Base-by-base conservation (phyloP, 2,329 filamentous ascomycete species). In the Phoma sp. region DNA sequence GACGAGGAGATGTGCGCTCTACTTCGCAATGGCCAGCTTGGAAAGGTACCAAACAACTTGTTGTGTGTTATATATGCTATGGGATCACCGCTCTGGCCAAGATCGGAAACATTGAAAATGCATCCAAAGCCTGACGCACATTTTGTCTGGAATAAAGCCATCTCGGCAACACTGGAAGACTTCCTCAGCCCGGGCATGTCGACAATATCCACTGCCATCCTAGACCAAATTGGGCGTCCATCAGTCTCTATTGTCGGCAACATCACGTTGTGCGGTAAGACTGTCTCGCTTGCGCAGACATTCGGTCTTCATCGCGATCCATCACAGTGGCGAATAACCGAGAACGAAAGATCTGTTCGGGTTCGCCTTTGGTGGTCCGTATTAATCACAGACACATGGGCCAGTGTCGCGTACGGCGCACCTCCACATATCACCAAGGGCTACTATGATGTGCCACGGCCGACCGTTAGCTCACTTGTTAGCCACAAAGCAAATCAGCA, bases 301-400 rank as follows among this genome's bases (percentile, higher is more conserved):
- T 79, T 84, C 51, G 83, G 83, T 0, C 70, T 85, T 33, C 84
- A 85, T 57, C 77, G 83, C 25, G 81, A 85, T 60, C 81, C 82
- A 12, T 79, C 77, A 4, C 76, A 77, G 51, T 85, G 82, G 82
- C 81, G 80, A 40, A 75, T 83, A 1, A 78, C 79, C 1, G 75
- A 75, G 1, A 72, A 75, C 31, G 83, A 85, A 58, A 84, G 83
- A 60, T 75, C 78, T 8, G 70, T 82, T 15, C 76, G 83, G 6
- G 80, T 82, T 27, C 79, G 81, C 2, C 68, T 83, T 3, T 85
- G 83, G 81, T 85, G 83, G 83, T 82, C 80, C 5, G 80, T 84
- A 2, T 73, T 85, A 2, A 81, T 85, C 35, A 82, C 83, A 52
- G 83, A 85, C 67, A 78, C 81, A 36, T 85, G 83, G 81, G 78